Base-by-base conservation (phyloP, 225 moss, liverwort and hornwort species). In the Pleurozium schreberi region DNA sequence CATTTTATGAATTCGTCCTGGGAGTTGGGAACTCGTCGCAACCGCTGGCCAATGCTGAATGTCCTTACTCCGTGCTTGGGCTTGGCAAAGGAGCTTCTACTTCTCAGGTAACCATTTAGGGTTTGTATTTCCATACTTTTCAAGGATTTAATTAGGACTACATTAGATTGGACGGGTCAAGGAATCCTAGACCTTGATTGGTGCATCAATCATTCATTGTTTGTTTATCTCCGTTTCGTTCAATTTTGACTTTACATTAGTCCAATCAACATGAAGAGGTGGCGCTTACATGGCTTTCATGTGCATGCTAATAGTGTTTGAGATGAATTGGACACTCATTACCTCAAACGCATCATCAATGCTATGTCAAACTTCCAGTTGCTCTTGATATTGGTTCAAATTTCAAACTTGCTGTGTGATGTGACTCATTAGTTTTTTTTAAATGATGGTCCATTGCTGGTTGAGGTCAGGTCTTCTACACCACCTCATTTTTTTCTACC, bases 1-100 rank as follows among this genome's bases (percentile, higher is more conserved):
- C 93, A 40, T 98, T 98, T 84, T 98, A 96, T 64, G 98, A 98
- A 78, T 95, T 95, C 78, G 98, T 98, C 30, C 36, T 97, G 93
- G 93, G 97, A 76, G 94, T 91, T 61, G 94, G 96, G 53, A 93
- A 80, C 82, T 92, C 93, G 58, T 86, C 95, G 84, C 95, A 95
- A 89, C 93, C 94, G 33, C 77, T 96, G 74, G 90, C 93, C 15
- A 95, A 91, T 89, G 84, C 90, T 69, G 98, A 98, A 87, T 96
- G 97, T 69, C 96, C 97, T 7, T 98, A 97, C 77, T 89, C 89
- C 68, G 94, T 97, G 9, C 95, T 98, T 80, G 97, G 96, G 47
- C 92, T 98, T 79, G 82, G 70, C 38, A 97, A 95, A 88, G 95
- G 96, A 88, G 95, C 96, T 79, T 91, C 95, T 85, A 95, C 96